These are phyloP conservation scores for Wickerhamomyces sp. DNA, from an alignment of 1,139 yeast species.

Conservation along the genomic window DNA sequence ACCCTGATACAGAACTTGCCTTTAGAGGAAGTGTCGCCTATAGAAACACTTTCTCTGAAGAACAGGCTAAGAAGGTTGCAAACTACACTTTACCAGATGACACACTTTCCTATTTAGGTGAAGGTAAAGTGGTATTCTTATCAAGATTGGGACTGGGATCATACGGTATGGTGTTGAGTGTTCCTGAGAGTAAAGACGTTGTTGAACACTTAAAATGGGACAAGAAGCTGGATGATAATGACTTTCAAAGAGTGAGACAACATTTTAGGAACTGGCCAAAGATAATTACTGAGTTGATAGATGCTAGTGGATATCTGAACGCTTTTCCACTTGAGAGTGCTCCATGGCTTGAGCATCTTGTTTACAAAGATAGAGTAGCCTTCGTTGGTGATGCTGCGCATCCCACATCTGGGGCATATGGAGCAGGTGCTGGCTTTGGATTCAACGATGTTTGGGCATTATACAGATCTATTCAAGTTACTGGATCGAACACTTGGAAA, in stretches of 20 bases:
- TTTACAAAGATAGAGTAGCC: background rate
- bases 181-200: slow-evolving; percentile 1
- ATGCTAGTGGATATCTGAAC: background rate
- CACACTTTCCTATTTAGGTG: background rate
- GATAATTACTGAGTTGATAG: background rate
- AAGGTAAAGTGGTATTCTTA: background rate
- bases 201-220: slow-evolving; percentile 2
- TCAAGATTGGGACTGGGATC: background rate
- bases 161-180: slow-evolving; percentile 1
- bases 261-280: slow-evolving; percentile 1
- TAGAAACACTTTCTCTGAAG: slow-evolving; percentile 1
- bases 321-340: slow-evolving; percentile 5
- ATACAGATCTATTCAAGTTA: slow-evolving; percentile 1
- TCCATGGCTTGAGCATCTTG: slow-evolving; percentile 2
- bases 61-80: background rate
- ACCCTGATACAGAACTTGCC: slow-evolving; percentile 5
- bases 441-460: slow-evolving; percentile 5
- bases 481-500: background rate
- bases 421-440: slow-evolving; percentile 5
- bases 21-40: slow-evolving; percentile 12
- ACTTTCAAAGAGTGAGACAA: background rate
- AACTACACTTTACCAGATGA: background rate
- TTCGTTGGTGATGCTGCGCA: slow-evolving; percentile 7
- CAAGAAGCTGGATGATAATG: background rate
- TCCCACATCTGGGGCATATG: slow-evolving; percentile 7